Evolutionary conservation across 73 alveolate species (phyloP), one percentile per base, ranked within the genome.

Genomic region (Urostyla sp.): DNA sequence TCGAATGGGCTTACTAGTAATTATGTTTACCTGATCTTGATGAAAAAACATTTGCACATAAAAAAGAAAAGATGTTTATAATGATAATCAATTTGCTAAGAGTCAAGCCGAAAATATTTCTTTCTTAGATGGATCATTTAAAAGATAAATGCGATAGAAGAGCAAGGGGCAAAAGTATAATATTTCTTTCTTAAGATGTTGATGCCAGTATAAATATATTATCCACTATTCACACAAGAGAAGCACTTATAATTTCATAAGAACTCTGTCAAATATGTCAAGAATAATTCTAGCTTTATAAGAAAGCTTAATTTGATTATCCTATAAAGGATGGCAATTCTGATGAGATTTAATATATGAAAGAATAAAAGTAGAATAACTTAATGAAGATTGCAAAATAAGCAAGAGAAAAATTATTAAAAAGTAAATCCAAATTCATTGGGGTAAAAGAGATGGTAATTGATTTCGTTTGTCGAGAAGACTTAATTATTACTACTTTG

Each of bases 381-480:
- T 18, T 18, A 43, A 15, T 16, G n/a, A 28, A 18, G 32, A 18
- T 52, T 15, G 6, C 38, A 63, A 16, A 63, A 63, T 20, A 63
- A 63, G 28, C n/a, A n/a, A n/a, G n/a, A n/a, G 21, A 63, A 24
- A 36, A 46, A 13, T 34, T 59, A 8, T 18, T 40, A 50, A 5
- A 26, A 27, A 43, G 2, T 18, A 45, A 45, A 43, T 36, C 7
- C 20, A 37, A 34, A 26, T 63, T 28, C 30, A 24, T 4, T 1
- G 60, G 60, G 6, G 30, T 63, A 1, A 69, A 49, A 35, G 83
- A 69, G 30, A 53, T 69, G 44, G 34, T 49, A 2, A 37, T 69
- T 45, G 83, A 69, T n/a, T 69, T 69, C 30, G 55, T 69, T 4
- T 45, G 83, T 45, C 3, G 83, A 18, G 83, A 69, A 54, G 83